Percentiles rank a stretch among this genome's conserved stretches.
Evolutionary conservation across 176 grass and related monocot genomes (phyloP).

Genomic region (Oryza punctata): DNA sequence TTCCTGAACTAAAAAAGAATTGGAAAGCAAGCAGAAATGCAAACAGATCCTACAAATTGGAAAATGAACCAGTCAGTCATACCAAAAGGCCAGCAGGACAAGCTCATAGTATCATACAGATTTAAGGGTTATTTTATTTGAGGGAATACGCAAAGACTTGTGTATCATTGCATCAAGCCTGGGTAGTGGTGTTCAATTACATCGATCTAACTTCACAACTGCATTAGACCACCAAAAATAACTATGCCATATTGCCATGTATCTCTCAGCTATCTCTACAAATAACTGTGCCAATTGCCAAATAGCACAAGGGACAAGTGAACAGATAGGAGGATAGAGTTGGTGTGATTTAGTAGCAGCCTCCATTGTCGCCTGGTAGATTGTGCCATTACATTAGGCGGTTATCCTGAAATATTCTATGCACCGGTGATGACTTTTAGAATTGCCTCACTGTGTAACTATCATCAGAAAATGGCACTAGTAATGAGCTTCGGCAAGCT

Average conservation of each 20-base stretch:
- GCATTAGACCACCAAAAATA: neutral
- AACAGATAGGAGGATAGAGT: neutral
- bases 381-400: neutral
- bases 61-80: neutral
- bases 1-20: neutral
- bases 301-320: neutral
- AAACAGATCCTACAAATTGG: neutral
- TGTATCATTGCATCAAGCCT: neutral
- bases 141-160: neutral
- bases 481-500: neutral
- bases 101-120: neutral
- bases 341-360: conserved; percentile 16
- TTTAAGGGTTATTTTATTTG: conserved; percentile 1
- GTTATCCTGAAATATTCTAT: neutral
- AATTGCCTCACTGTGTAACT: neutral
- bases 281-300: conserved; percentile 1
- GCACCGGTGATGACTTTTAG: neutral
- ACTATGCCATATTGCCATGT: neutral
- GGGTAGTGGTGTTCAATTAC: neutral
- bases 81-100: conserved; percentile 13
- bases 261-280: neutral
- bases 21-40: neutral
- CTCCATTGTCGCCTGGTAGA: neutral
- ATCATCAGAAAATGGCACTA: conserved; percentile 9
- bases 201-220: neutral